Evolutionary conservation across 306 rosid species (phyloP).

Genomic region (Mucuna pruriens): DNA sequence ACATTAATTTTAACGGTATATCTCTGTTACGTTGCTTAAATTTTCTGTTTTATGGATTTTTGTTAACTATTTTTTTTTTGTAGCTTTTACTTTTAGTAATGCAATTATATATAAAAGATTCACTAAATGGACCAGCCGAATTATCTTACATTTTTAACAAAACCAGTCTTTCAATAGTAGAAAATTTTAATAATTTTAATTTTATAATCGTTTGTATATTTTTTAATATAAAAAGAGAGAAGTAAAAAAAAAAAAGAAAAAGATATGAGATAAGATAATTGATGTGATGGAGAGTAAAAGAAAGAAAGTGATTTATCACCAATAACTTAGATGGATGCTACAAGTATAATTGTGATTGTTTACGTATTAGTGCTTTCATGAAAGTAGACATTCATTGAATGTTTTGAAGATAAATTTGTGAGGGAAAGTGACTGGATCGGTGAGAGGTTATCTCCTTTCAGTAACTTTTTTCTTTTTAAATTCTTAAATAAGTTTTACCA

Average conservation of each 20-base stretch:
- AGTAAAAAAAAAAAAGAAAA: too few relatives aligned
- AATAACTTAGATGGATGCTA: background rate
- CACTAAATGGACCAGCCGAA: background rate
- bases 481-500: too few relatives aligned
- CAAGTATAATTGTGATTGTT: background rate
- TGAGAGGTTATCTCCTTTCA: too few relatives aligned
- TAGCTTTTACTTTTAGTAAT: too few relatives aligned
- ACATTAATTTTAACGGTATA: background rate
- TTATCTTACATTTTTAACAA: background rate
- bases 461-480: too few relatives aligned
- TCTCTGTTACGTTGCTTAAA: background rate
- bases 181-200: background rate
- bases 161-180: background rate
- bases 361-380: background rate
- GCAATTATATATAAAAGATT: background rate
- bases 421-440: background rate
- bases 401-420: background rate
- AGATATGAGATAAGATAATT: background rate
- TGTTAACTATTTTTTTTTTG: too few relatives aligned
- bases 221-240: background rate
- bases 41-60: background rate
- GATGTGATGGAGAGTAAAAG: background rate
- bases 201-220: background rate
- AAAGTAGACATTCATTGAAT: background rate
- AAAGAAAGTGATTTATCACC: constrained; percentile 1